A percentile compares a stretch with the other conserved stretches of the same genome.
Evolutionary conservation across 257 asterid species (phyloP).

Genomic region (Solanum chiquidenum): DNA sequence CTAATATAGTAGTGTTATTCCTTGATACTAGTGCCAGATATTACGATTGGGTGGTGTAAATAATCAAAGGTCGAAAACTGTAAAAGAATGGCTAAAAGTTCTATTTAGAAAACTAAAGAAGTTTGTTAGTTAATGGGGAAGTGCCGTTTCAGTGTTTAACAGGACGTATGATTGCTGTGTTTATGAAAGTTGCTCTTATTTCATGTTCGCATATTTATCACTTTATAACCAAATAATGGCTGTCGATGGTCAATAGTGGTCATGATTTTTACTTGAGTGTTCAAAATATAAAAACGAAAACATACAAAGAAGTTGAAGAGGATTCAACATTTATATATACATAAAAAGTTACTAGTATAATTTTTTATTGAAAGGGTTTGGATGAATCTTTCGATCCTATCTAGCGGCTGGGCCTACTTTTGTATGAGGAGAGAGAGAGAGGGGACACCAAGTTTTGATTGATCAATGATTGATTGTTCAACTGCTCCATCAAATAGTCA

Average conservation of each 20-base stretch:
- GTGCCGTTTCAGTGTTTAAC: neutral
- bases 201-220: neutral
- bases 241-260: neutral
- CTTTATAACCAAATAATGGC: neutral
- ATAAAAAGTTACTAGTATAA: too few species aligned
- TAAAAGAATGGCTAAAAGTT: neutral
- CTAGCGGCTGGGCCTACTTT: too few species aligned
- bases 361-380: too few species aligned
- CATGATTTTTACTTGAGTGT: too few species aligned
- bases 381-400: too few species aligned
- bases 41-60: neutral
- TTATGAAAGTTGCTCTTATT: neutral
- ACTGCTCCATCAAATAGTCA: neutral
- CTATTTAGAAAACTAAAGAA: neutral
- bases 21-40: neutral
- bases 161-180: neutral
- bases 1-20: neutral
- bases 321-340: too few species aligned
- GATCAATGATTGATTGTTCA: neutral
- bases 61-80: neutral
- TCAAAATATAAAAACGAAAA: too few species aligned
- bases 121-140: neutral
- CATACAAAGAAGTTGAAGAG: too few species aligned
- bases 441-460: too few species aligned
- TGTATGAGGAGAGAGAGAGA: too few species aligned